phyloP scores from a whole-genome alignment of 768 basidiomycete species.

The Pulveroboletus ravenelii region DNA sequence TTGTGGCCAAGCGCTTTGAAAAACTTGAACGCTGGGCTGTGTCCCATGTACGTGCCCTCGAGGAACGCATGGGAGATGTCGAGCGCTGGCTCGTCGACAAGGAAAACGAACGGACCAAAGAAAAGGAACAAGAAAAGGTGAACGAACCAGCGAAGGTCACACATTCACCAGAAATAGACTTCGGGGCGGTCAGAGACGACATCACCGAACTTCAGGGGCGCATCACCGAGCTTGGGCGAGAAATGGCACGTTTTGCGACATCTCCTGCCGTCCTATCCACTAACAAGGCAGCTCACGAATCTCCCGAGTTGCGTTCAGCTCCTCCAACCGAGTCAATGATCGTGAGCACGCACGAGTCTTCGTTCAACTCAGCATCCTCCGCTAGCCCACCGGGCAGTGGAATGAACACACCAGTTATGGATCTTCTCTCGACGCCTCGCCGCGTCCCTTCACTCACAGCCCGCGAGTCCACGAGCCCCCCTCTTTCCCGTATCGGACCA shows the following conservation, averaged over 20 bases:
- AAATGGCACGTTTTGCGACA: slow-evolving; percentile 70
- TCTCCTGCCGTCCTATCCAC: slow-evolving; percentile 42
- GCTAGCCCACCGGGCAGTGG: slow-evolving; percentile 12
- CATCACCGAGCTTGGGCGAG: slow-evolving; percentile 68
- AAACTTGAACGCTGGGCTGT: slow-evolving; percentile 90
- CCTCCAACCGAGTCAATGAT: slow-evolving; percentile 48
- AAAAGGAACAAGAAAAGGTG: slow-evolving; percentile 37
- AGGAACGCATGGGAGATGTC: slow-evolving; percentile 89
- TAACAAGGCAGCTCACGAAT: slow-evolving; percentile 41
- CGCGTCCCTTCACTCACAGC: slow-evolving; percentile 38
- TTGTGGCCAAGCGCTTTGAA: slow-evolving; percentile 73
- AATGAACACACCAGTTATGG: slow-evolving; percentile 12
- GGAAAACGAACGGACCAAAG: slow-evolving; percentile 51
- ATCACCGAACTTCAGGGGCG: slow-evolving; percentile 70
- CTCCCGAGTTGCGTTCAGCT: slow-evolving; percentile 41
- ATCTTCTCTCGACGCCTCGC: slow-evolving; percentile 26
- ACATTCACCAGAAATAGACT: slow-evolving; percentile 30
- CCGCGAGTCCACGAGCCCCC: slow-evolving; percentile 61
- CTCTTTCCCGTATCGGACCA: slow-evolving; percentile 46
- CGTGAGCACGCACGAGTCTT: slow-evolving; percentile 26
- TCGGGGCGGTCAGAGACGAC: slow-evolving; percentile 61
- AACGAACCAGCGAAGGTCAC: slow-evolving; percentile 2
- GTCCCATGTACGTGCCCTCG: slow-evolving; percentile 82
- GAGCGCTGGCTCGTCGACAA: slow-evolving; percentile 86
- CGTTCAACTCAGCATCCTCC: slow-evolving; percentile 18